These are phyloP conservation scores for Schizochytrium sp. DNA, from an alignment of 108 stramenopile genomes.

Conservation along the genomic window DNA sequence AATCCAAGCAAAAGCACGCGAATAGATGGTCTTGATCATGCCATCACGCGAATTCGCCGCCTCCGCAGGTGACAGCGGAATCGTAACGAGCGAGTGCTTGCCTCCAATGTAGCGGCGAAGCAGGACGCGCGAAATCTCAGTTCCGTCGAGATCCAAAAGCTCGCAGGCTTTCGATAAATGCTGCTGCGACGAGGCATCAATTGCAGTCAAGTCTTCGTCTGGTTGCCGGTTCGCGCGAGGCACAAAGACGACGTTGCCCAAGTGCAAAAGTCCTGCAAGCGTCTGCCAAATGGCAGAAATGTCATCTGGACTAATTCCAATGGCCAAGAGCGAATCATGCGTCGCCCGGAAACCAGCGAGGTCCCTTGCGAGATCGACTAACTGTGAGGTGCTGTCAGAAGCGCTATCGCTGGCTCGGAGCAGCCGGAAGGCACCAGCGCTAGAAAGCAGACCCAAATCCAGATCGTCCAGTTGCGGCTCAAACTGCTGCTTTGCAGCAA, in stretches of 20 bases:
- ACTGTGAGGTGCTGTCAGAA: too few species aligned
- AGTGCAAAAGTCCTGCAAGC: conserved; percentile 13
- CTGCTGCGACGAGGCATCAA: neutral
- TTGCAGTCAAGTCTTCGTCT: neutral
- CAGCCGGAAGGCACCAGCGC: neutral
- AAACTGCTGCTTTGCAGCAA: neutral
- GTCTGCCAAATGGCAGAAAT: neutral
- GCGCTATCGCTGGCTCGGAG: neutral
- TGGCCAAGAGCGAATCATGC: neutral
- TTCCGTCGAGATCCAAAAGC: neutral
- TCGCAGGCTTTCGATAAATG: neutral
- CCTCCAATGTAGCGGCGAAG: conserved; percentile 23
- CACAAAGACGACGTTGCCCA: neutral
- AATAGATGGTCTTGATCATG: conserved; percentile 27
- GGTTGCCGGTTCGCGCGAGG: too few species aligned
- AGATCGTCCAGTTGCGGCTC: neutral
- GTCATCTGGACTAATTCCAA: neutral
- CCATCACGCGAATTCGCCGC: conserved; percentile 43
- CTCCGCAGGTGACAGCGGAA: conserved; percentile 39
- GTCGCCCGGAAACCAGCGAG: neutral
- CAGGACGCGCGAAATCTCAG: neutral
- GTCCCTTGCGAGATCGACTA: neutral
- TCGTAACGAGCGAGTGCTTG: conserved; percentile 15
- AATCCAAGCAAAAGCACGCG: conserved; percentile 20
- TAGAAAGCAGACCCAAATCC: neutral